These are phyloP conservation scores for Lasiosphaeris hirsuta DNA, from an alignment of 495 filamentous ascomycete genomes.

Conservation along the genomic window DNA sequence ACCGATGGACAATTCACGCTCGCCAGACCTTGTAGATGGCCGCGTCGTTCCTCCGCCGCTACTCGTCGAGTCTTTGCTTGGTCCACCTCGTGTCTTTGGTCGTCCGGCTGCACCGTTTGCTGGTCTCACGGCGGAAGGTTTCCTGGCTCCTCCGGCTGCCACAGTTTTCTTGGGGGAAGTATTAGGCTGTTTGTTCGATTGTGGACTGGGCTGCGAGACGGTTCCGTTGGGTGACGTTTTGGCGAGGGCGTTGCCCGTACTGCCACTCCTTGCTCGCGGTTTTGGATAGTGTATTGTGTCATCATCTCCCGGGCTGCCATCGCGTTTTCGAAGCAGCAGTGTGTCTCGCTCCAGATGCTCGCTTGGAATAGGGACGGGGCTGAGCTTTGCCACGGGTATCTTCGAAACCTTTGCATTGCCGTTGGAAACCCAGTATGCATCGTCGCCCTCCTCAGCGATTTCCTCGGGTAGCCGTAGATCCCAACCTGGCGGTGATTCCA, in stretches of 20 bases:
- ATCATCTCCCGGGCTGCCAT: slow-evolving; percentile 59
- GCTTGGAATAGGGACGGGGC: slow-evolving; percentile 69
- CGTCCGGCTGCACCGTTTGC: slow-evolving; percentile 45
- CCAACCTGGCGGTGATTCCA: slow-evolving; percentile 42
- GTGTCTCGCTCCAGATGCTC: slow-evolving; percentile 69
- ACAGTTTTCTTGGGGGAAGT: slow-evolving; percentile 45
- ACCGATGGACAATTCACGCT: slow-evolving; percentile 44
- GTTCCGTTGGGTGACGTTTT: slow-evolving; percentile 41
- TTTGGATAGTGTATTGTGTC: slow-evolving; percentile 52
- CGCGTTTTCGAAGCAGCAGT: slow-evolving; percentile 60
- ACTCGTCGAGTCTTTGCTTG: slow-evolving; percentile 51
- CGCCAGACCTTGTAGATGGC: slow-evolving; percentile 52
- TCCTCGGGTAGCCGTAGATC: slow-evolving; percentile 81
- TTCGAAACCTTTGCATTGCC: slow-evolving; percentile 54
- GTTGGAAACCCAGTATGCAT: slow-evolving; percentile 38
- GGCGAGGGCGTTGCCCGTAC: slow-evolving; percentile 58
- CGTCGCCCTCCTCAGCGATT: slow-evolving; percentile 61
- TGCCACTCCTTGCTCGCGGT: slow-evolving; percentile 69
- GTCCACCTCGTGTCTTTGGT: slow-evolving; percentile 59
- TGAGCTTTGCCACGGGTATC: slow-evolving; percentile 79
- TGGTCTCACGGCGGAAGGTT: slow-evolving; percentile 40
- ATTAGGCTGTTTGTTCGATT: slow-evolving; percentile 45
- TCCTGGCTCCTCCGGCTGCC: slow-evolving; percentile 29
- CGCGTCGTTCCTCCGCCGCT: slow-evolving; percentile 41
- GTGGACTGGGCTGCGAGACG: slow-evolving; percentile 17